Evolutionary conservation across 495 filamentous ascomycete genomes (phyloP).

Genomic region (Talaromyces stipitatus): DNA sequence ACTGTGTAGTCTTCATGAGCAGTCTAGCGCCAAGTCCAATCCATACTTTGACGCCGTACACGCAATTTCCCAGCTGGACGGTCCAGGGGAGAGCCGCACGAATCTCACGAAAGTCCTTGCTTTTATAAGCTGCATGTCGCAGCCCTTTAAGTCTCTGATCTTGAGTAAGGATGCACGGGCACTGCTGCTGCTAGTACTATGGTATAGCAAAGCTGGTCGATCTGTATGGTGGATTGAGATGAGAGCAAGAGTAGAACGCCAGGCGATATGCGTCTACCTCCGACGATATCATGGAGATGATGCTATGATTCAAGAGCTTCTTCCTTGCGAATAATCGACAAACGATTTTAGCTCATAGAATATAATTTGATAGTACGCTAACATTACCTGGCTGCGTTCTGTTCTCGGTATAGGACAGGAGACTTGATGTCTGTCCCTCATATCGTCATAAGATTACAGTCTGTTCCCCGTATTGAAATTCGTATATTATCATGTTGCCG

Average conservation of each 20-base stretch:
- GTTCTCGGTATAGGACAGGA: too few relatives aligned
- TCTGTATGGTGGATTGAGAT: constrained; percentile 26
- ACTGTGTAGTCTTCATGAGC: neutral
- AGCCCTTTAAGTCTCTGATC: constrained; percentile 8
- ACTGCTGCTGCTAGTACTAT: constrained; percentile 21
- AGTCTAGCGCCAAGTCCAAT: constrained; percentile 12
- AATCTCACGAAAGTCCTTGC: constrained; percentile 9
- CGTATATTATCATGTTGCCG: too few relatives aligned
- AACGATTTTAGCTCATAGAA: too few relatives aligned
- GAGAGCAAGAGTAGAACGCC: constrained; percentile 29
- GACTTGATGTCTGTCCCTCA: too few relatives aligned
- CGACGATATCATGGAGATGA: constrained; percentile 4
- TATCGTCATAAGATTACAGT: too few relatives aligned
- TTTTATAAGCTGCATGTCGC: constrained; percentile 15
- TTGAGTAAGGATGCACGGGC: constrained; percentile 28
- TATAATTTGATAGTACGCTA: too few relatives aligned
- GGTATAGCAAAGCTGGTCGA: constrained; percentile 23
- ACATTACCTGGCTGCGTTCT: too few relatives aligned
- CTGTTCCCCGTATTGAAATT: too few relatives aligned
- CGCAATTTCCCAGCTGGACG: neutral
- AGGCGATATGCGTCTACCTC: constrained; percentile 33
- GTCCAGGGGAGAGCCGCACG: neutral
- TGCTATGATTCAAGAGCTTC: neutral
- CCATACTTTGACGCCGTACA: constrained; percentile 25
- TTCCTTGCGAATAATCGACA: neutral